Base-by-base conservation (phyloP, 768 basidiomycete genomes). In the Coprinellus aureogranulatus region DNA sequence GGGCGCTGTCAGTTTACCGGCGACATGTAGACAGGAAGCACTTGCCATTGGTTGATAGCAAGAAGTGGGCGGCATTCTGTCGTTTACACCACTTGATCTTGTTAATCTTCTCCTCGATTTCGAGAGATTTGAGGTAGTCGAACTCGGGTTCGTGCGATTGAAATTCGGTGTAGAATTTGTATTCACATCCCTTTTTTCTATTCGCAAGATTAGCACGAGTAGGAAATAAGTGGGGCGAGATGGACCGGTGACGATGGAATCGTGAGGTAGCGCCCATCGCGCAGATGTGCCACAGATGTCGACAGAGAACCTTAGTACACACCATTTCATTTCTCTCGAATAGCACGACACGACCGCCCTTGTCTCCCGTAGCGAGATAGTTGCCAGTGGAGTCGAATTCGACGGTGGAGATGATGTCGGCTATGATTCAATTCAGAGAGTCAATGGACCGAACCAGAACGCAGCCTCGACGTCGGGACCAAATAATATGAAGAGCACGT, bases 21-120 rank as follows among this genome's bases (percentile, higher is more conserved):
- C 31, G n/a, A 26, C 30, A 56, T 23, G 39, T 30, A 40, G 22
- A 23, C n/a, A 23, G n/a, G 59, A 22, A 53, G 55, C 57, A 53
- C 82, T 59, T 60, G 96, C 97, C 97, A 67, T 99, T 99, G 28
- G 97, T 98, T 58, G 94, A 96, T 52, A 99, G 75, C 56, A 99
- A 77, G 75, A 99, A 98, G 75, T 99, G 97, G 45, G 97, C 95
- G 46, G 91, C 82, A 72, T 98, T 98, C 77, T 97, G 94, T 62
- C 97, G 85, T 79, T 88, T 94, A 81, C 95, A 98, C 97, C 97
- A 99, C 73, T 94, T 93, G 85, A 99, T 99, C 86, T 97, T 92
- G 81, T 99, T 99, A 81, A 99, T 99, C 89, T 99, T 99, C 84
- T 99, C 97, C 77, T 99, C 97, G 75, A 99, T 99, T 83, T 99